Conservation (phyloP, 2,329 filamentous ascomycete genomes). For the Xylaria sp. region DNA sequence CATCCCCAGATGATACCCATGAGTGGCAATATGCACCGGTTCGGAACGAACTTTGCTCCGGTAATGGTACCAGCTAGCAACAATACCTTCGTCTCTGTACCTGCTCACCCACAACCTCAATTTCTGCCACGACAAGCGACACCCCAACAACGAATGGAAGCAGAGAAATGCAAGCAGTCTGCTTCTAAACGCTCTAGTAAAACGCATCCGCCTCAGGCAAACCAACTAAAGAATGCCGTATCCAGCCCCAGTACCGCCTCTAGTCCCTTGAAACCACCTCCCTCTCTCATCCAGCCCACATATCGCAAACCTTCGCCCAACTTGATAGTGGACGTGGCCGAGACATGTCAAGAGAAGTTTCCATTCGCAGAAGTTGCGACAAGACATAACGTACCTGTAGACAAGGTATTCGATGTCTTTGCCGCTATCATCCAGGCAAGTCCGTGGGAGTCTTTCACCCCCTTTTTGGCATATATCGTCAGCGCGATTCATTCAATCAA, state of each 20-base stretch:
- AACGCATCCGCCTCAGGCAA: slow-evolving; percentile 5
- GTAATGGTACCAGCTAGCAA: slow-evolving; percentile 46
- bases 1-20: slow-evolving; percentile 46
- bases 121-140: slow-evolving; percentile 6
- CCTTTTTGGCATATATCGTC: not conserved
- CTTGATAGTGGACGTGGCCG: slow-evolving; percentile 61
- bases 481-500: not conserved
- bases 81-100: slow-evolving; percentile 37
- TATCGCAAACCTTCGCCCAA: slow-evolving; percentile 52
- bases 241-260: slow-evolving; percentile 17
- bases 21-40: slow-evolving; percentile 39
- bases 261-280: slow-evolving; percentile 42
- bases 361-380: slow-evolving; percentile 59
- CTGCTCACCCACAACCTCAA: slow-evolving; percentile 33
- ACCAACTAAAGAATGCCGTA: not conserved
- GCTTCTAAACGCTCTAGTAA: slow-evolving; percentile 1
- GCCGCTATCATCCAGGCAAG: slow-evolving; percentile 57
- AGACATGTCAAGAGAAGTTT: slow-evolving; percentile 59
- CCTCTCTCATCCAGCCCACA: slow-evolving; percentile 45
- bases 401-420: slow-evolving; percentile 60
- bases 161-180: slow-evolving; percentile 9
- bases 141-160: not conserved
- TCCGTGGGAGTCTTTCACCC: not conserved
- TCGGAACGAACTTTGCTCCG: slow-evolving; percentile 40
- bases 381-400: slow-evolving; percentile 56